Evolutionary conservation across 257 asterid species (phyloP).

Genomic region (Fraxinus pennsylvanica): DNA sequence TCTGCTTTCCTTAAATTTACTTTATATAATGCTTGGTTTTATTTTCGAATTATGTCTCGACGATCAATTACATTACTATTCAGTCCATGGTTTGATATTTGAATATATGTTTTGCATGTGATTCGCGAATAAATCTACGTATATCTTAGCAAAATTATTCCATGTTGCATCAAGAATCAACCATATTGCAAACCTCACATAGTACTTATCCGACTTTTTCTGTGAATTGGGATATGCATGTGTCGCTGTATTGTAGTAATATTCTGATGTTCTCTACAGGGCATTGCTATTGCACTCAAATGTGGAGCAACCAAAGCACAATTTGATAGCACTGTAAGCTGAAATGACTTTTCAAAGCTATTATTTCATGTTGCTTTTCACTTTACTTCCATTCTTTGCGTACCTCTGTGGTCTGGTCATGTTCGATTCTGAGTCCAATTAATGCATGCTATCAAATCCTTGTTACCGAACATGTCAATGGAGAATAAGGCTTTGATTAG

Average conservation of each 20-base stretch:
- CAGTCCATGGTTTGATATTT: not conserved
- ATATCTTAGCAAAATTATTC: no score
- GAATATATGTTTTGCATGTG: not conserved
- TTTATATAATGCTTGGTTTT: no score
- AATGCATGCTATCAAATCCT: not conserved
- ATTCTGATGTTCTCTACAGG: constrained; percentile 44
- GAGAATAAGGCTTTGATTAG: not conserved
- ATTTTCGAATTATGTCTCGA: not conserved
- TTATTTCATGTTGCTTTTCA: not conserved
- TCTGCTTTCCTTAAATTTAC: not conserved
- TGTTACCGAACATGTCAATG: not conserved
- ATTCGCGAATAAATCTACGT: not conserved
- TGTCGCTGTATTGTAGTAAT: not conserved
- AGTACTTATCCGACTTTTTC: not conserved
- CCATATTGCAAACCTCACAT: not conserved
- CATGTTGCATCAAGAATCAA: not conserved
- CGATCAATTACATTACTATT: not conserved
- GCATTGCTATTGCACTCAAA: constrained; percentile 85
- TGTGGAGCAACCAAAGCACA: constrained; percentile 99
- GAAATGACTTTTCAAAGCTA: not conserved
- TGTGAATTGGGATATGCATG: not conserved
- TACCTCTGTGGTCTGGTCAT: not conserved
- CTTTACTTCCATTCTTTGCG: not conserved
- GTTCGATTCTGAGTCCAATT: not conserved
- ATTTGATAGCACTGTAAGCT: constrained; percentile 87